phyloP scores from a whole-genome alignment of 768 basidiomycete genomes.

The Termitomyces sp. region DNA sequence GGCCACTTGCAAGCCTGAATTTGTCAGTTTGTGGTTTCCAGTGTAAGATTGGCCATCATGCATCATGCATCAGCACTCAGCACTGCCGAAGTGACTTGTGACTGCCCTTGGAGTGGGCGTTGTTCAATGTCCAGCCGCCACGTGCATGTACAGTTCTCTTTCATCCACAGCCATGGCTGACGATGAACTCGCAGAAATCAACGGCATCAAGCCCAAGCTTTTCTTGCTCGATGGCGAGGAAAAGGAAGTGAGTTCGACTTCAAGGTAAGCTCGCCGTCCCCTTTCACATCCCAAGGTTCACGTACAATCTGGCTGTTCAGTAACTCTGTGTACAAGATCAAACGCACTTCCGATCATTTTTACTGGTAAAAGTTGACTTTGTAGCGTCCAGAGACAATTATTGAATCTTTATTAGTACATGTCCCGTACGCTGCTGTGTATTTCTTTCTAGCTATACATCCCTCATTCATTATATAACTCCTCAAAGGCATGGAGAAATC shows the following conservation, averaged over 20 bases:
- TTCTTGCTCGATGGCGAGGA: slow-evolving; percentile 42
- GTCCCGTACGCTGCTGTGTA: slow-evolving; percentile 20
- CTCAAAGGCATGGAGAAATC: slow-evolving; percentile 27
- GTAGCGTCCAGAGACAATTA: neutral
- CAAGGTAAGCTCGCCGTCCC: slow-evolving; percentile 14
- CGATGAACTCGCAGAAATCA: slow-evolving; percentile 46
- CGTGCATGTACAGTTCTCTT: neutral
- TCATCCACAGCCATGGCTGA: slow-evolving; percentile 13
- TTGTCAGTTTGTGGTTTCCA: neutral
- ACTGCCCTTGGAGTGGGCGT: neutral
- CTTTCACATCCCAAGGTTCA: neutral
- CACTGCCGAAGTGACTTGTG: neutral
- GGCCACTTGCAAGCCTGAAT: neutral
- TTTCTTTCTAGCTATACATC: neutral
- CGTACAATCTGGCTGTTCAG: slow-evolving; percentile 14
- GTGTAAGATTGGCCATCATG: neutral
- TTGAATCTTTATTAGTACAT: slow-evolving; percentile 19
- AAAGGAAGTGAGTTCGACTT: slow-evolving; percentile 34
- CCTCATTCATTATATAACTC: neutral
- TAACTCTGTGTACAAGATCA: slow-evolving; percentile 36
- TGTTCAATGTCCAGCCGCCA: neutral
- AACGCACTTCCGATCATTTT: slow-evolving; percentile 39
- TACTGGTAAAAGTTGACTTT: slow-evolving; percentile 24
- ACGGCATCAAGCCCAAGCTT: slow-evolving; percentile 45
- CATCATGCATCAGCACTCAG: neutral